Base-by-base conservation (phyloP, 2,329 filamentous ascomycete genomes). In the Pseudogymnoascus sp. region DNA sequence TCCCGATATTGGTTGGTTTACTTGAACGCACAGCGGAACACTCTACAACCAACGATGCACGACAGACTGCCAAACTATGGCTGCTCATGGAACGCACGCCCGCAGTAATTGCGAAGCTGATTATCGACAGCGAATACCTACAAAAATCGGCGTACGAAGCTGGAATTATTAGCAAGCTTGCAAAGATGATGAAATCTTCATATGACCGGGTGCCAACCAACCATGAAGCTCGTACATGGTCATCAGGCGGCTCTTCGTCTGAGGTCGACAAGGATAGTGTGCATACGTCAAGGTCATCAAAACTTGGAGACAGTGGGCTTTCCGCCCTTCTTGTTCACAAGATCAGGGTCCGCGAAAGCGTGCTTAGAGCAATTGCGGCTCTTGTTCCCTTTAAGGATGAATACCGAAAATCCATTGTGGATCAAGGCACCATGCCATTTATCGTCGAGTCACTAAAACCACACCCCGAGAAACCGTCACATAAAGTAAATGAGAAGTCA, bases 101-200 rank as follows among this genome's bases (percentile, higher is more conserved):
- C 6, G 82, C 85, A 1, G 83, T 96, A 9, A 79, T 97, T 62
- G 90, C 91, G 14, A 85, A 87, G 52, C 80, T 97, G 40, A 86
- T 96, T 16, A 85, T 86, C 25, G 90, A 95, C 70, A 91, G 88
- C 72, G 85, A 89, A 64, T 82, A 84, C 63, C 80, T 97, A 61
- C 93, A 97, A 74, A 89, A 88, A 69, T 87, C 91, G 38, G 91
- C 92, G 0, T 88, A 88, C 45, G 90, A 97, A 64, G 84, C 84
- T 52, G 80, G 79, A 62, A 83, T 84, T 9, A 81, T 90, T 61
- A 83, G 83, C 61, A 81, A 81, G 61, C 77, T 90, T 14, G 83
- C 86, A 12, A 80, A 84, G 62, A 79, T 88, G 63, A 74, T 90
- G 21, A 89, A 88, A 70, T 80, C 83, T 69, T 84, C 85, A 0